phyloP scores from a whole-genome alignment of 2,329 filamentous ascomycete genomes.

The Aspergillus puulaauensis region DNA sequence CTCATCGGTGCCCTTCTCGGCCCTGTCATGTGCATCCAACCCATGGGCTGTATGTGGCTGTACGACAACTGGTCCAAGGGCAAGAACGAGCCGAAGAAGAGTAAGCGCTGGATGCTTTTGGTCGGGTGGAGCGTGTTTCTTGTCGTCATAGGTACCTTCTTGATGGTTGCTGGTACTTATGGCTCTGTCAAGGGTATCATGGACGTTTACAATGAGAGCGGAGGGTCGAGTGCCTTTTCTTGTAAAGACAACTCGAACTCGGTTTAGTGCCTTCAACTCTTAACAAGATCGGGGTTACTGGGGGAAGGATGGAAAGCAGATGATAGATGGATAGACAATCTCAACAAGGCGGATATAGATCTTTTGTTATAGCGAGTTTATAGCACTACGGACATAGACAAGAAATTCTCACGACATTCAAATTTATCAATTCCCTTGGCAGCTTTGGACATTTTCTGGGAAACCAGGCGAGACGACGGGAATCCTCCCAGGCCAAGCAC shows the following conservation, averaged over 20 bases:
- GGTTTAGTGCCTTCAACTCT: background rate
- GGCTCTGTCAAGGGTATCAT: constrained; percentile 44
- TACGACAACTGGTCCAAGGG: constrained; percentile 35
- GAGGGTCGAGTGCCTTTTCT: constrained; percentile 42
- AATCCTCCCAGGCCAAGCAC: too few relatives aligned
- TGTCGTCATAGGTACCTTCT: constrained; percentile 40
- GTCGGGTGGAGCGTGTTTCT: constrained; percentile 31
- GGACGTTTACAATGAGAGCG: constrained; percentile 34
- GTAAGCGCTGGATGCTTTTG: constrained; percentile 18
- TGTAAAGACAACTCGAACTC: constrained; percentile 45
- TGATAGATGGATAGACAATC: too few relatives aligned
- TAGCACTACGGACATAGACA: too few relatives aligned
- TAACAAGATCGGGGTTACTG: too few relatives aligned
- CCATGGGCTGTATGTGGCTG: constrained; percentile 19
- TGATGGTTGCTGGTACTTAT: constrained; percentile 48
- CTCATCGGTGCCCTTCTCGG: constrained; percentile 22
- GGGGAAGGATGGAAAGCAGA: too few relatives aligned
- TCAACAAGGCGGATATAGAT: too few relatives aligned
- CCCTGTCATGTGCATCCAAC: constrained; percentile 19
- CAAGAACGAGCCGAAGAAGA: constrained; percentile 12
- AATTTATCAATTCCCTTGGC: too few relatives aligned
- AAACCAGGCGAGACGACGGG: too few relatives aligned
- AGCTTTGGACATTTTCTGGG: too few relatives aligned
- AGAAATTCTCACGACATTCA: too few relatives aligned
- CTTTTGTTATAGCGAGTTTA: too few relatives aligned